Evolutionary conservation across 2,329 filamentous ascomycete genomes (phyloP), one percentile per base, ranked within the genome.

Genomic region (Clarireedia paspali): DNA sequence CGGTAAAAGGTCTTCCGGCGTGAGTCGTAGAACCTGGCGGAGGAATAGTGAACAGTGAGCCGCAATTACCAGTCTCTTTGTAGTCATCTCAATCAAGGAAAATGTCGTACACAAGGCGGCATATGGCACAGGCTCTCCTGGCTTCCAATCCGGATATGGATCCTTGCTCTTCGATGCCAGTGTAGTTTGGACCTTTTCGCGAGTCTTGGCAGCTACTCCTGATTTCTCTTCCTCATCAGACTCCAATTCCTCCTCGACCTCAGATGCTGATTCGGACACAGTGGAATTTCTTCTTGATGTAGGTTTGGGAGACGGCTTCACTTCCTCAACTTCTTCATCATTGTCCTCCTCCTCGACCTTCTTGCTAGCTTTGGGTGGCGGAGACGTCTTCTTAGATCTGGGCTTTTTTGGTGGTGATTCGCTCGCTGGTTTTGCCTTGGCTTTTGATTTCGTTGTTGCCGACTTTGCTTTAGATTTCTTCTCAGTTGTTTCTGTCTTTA

Each of bases 81-180:
- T 90, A 0, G 92, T 99, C 77, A 96, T 85, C 73, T 99, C 94
- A 53, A 97, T 85, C 36, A 96, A 82, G 1, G 91, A 96, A 66
- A 97, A 97, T 0, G 94, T 97, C 10, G 84, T 90, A 72, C 94
- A 97, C 6, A 99, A 79, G 12, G 94, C 94, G 26, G 91, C 92
- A 66, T 97, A 99, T 0, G 94, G 94, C 1, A 96, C 91, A 10
- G 92, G 89, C 48, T 88, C 81, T 47, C 91, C 91, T 47, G 87
- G 75, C 69, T 90, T 88, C 94, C 94, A 99, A 71, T 99, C 92
- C 0, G 91, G 91, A 71, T 92, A 97, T n/a, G 88, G 84, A 66
- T 95, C 88, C 62, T 90, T 87, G 40, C 73, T 76, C 51, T 79
- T 82, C 17, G 81, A 75, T 67, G 84, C 84, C 57, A 96, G 74